Conservation (phyloP, 768 basidiomycete genomes). For the Leccinum imitatum region DNA sequence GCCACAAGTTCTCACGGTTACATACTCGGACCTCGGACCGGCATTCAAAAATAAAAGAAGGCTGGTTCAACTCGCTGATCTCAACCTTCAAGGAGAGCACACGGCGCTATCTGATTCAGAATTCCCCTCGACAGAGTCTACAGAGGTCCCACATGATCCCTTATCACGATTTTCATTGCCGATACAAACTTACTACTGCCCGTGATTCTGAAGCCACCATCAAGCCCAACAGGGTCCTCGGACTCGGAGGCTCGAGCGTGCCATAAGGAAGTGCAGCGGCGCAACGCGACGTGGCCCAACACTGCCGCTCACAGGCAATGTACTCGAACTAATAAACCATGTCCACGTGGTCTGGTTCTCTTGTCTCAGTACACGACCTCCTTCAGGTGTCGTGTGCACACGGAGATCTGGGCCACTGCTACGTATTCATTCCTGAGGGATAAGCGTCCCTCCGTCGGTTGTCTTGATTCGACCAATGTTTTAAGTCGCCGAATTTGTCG, state of each 20-base stretch:
- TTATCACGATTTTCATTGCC: not conserved
- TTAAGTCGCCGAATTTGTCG: not conserved
- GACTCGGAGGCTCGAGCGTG: not conserved
- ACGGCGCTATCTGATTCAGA: not conserved
- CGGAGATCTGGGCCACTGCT: not conserved
- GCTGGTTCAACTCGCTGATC: not conserved
- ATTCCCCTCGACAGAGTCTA: not conserved
- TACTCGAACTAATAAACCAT: not conserved
- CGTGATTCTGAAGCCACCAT: not conserved
- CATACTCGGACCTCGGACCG: not conserved
- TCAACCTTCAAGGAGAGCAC: not conserved
- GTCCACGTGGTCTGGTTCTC: not conserved
- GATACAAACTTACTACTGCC: not conserved
- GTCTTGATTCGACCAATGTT: not conserved
- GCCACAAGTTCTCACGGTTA: not conserved
- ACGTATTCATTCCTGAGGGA: not conserved
- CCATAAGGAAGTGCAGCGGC: not conserved
- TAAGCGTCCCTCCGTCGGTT: not conserved
- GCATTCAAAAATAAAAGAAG: not conserved
- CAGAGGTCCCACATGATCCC: not conserved
- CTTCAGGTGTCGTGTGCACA: not conserved
- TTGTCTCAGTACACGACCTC: not conserved
- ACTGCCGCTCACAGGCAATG: not conserved
- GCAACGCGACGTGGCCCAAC: not conserved
- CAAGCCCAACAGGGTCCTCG: not conserved